Evolutionary conservation across 164 flowering plant genomes (phyloP), one percentile per base, ranked within the genome.

Genomic region (Malania oleifera): DNA sequence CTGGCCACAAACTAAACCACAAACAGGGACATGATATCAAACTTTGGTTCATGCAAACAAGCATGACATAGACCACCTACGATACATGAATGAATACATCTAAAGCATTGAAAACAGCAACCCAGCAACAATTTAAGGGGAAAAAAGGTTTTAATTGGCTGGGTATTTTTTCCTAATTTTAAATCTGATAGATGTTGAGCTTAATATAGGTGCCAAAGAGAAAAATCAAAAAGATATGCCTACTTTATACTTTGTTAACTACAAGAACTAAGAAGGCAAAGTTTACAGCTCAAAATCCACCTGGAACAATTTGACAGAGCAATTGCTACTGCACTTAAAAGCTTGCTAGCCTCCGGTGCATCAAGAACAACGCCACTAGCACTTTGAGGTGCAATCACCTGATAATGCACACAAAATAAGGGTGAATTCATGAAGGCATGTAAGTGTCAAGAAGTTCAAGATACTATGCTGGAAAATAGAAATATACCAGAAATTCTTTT

Each of bases 301-400:
- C 99, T 78, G 64, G 84, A 82, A 77, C 93, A 85, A 63, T 90
- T 95, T 67, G 99, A 78, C 67, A 84, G 71, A 61, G 96, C 99
- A 68, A 88, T 84, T 49, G 96, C 97, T 76, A 86, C 86, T 1
- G 99, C 81, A 78, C 95, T 90, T 61, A 95, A 66, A 45, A 95
- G 93, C 73, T 95, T 91, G 65, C 85, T 88, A 46, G 95, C 89
- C 79, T 95, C 99, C 18, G 96, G 96, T 53, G 97, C 77, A 80
- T 95, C 97, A 65, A 95, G 91, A 63, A 95, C 75, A 55, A 95
- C 99, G 52, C 96, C 96, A 64, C 91, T 90, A 22, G 85, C 89
- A 82, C 97, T 93, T 72, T 85, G 80, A 26, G 96, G 97, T 59
- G 91, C 79, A 78, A 95, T 86, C 59, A 89, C 91, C 99, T 95